These are phyloP conservation scores for Cephalotrichum gorgonifer DNA, from an alignment of 2,329 filamentous ascomycete species.

Conservation along the genomic window DNA sequence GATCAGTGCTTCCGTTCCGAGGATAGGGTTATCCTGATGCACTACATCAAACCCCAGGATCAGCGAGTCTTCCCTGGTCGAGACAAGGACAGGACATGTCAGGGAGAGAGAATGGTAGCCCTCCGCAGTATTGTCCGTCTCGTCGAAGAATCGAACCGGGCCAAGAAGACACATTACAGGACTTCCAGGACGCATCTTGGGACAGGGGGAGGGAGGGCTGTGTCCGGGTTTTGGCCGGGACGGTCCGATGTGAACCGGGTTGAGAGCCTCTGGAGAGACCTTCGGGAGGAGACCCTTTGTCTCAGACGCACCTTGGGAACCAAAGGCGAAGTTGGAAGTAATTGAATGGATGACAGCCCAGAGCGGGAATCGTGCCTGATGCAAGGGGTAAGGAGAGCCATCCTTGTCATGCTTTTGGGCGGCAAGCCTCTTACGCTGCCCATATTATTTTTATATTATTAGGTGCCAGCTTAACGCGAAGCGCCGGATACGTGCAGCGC, in stretches of 20 bases:
- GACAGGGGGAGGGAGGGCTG: neutral
- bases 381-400: too few relatives aligned
- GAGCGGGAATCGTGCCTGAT: too few relatives aligned
- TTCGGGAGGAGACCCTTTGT: neutral
- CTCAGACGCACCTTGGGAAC: neutral
- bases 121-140: neutral
- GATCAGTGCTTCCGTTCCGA: neutral
- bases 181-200: neutral
- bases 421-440: too few relatives aligned
- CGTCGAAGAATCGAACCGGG: neutral
- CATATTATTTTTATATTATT: too few relatives aligned
- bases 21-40: neutral
- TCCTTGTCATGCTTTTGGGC: too few relatives aligned
- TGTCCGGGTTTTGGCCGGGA: neutral
- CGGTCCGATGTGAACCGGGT: neutral
- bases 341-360: neutral
- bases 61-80: neutral
- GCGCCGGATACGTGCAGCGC: too few relatives aligned
- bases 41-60: neutral
- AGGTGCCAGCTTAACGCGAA: too few relatives aligned
- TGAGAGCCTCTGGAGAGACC: neutral
- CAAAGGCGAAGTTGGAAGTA: neutral
- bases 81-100: neutral
- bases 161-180: neutral
- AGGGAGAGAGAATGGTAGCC: neutral